Evolutionary conservation across 371 early-diverging fungal genomes (phyloP).

Genomic region (Thermomucor indicae-seudaticae): DNA sequence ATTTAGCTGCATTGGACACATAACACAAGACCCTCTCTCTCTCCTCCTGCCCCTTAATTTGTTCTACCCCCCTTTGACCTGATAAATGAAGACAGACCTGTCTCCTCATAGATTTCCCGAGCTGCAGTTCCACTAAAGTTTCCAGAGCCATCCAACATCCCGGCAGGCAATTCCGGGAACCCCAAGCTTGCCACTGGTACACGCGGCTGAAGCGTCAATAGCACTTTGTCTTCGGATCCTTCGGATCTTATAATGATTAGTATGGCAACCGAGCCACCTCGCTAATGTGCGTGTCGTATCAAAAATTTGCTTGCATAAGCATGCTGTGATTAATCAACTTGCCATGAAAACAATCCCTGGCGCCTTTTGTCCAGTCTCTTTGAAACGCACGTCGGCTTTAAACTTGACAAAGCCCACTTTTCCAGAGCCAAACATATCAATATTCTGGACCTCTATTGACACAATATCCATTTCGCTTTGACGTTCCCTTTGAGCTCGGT

Average conservation of each 20-base stretch:
- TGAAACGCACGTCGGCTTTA: slow-evolving; percentile 48
- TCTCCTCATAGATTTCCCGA: slow-evolving; percentile 64
- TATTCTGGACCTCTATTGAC: slow-evolving; percentile 60
- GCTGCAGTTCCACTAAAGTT: slow-evolving; percentile 70
- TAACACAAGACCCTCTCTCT: neutral
- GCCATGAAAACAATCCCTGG: slow-evolving; percentile 84
- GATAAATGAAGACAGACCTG: slow-evolving; percentile 34
- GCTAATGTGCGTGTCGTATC: slow-evolving; percentile 36
- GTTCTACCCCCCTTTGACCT: too few relatives aligned
- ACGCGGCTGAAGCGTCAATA: slow-evolving; percentile 76
- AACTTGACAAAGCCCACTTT: slow-evolving; percentile 80
- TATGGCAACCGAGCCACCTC: slow-evolving; percentile 76
- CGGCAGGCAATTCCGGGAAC: slow-evolving; percentile 79
- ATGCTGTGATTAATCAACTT: slow-evolving; percentile 2
- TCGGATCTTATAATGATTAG: slow-evolving; percentile 55
- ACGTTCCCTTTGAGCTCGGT: slow-evolving; percentile 39
- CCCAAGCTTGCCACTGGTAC: slow-evolving; percentile 59
- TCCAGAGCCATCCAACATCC: slow-evolving; percentile 81
- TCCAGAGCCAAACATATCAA: slow-evolving; percentile 61
- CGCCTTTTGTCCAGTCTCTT: slow-evolving; percentile 45
- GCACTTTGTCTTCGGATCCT: slow-evolving; percentile 40
- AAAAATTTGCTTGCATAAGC: neutral
- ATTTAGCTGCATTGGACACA: neutral
- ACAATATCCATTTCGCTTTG: slow-evolving; percentile 32
- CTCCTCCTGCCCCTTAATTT: neutral